A percentile compares a stretch with the other conserved stretches of the same genome.
phyloP scores from a whole-genome alignment of 139 green algal species.

The Volvox reticuliferus region DNA sequence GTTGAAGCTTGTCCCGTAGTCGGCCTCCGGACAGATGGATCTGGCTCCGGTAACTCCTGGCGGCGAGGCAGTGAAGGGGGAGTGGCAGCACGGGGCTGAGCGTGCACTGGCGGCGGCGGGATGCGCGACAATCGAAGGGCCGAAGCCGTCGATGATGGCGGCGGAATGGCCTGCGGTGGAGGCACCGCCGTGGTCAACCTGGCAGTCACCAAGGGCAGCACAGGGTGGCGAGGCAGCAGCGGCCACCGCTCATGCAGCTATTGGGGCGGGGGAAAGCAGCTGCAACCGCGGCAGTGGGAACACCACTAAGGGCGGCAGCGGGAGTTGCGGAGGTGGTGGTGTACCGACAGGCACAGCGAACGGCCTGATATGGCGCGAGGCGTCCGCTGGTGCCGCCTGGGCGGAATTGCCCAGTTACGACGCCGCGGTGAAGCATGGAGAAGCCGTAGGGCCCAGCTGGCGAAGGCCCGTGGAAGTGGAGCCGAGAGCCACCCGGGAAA shows the following conservation, averaged over 20 bases:
- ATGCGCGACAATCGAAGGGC: too few relatives aligned
- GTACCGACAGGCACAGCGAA: constrained; percentile 38
- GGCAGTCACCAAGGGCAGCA: too few relatives aligned
- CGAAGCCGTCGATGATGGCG: too few relatives aligned
- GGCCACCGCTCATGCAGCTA: too few relatives aligned
- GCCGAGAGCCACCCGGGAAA: constrained; percentile 55
- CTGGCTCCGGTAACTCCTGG: background rate
- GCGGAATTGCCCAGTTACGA: constrained; percentile 65
- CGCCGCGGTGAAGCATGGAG: constrained; percentile 57
- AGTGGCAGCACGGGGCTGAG: background rate
- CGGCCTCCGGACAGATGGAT: background rate
- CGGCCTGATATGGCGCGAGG: constrained; percentile 73
- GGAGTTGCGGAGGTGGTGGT: too few relatives aligned
- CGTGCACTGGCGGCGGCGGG: too few relatives aligned
- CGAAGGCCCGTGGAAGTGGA: constrained; percentile 59
- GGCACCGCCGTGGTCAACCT: too few relatives aligned
- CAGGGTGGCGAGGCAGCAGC: too few relatives aligned
- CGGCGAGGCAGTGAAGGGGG: background rate
- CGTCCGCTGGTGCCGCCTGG: constrained; percentile 55
- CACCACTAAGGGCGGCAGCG: background rate
- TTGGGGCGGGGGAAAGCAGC: too few relatives aligned
- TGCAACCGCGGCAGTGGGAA: too few relatives aligned
- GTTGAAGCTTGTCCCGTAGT: background rate
- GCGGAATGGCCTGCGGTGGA: too few relatives aligned
- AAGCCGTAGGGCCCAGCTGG: too few relatives aligned